A percentile compares a stretch with the other conserved stretches of the same genome.
phyloP scores from a whole-genome alignment of 2,329 filamentous ascomycete genomes.

The Teratosphaeria viscida region DNA sequence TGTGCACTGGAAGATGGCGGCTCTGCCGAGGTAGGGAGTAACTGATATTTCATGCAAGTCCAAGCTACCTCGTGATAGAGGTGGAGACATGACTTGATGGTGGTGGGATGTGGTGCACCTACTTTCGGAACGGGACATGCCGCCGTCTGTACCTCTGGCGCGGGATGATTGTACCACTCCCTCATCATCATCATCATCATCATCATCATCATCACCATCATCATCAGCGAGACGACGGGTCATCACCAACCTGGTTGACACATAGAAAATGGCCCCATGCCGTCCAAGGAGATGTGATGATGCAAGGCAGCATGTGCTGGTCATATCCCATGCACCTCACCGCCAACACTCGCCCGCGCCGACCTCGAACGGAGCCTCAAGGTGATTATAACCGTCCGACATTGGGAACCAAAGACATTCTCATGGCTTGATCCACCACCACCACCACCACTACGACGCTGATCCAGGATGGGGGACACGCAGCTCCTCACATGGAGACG shows the following conservation, averaged over 20 bases:
- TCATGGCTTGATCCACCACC: neutral
- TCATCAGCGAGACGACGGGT: neutral
- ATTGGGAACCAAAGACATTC: neutral
- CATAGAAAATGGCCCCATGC: neutral
- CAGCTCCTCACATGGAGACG: neutral
- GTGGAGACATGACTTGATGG: no score
- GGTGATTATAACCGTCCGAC: no score
- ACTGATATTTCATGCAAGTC: no score
- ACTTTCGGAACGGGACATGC: neutral
- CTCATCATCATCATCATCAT: neutral
- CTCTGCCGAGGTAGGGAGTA: neutral
- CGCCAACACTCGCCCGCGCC: neutral
- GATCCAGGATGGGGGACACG: neutral
- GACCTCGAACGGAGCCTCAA: neutral
- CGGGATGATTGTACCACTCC: neutral
- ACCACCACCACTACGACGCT: neutral
- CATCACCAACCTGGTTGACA: neutral
- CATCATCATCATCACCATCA: no score
- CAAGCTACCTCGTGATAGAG: no score
- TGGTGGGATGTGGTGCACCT: neutral
- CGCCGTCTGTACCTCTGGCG: no score
- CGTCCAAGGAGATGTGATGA: neutral
- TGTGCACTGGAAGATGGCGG: neutral
- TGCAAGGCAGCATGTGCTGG: no score
- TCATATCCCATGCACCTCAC: neutral